A percentile compares a stretch with the other conserved stretches of the same genome.
Conservation (phyloP, 352 stramenopile species). For the Pythium pyrilobum region DNA sequence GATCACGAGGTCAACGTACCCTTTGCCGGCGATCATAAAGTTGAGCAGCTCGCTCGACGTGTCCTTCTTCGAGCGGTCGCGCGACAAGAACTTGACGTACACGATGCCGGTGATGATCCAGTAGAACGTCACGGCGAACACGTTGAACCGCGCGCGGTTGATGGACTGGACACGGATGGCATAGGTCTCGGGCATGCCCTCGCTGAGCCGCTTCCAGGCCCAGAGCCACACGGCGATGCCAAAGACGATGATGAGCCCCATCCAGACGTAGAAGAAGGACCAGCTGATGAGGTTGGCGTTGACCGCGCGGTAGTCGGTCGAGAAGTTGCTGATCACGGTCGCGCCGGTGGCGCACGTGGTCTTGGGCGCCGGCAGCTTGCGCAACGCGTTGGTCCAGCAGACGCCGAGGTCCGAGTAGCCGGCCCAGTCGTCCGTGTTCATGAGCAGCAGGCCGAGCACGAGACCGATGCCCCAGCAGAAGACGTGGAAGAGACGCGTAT, state of each 20-base stretch:
- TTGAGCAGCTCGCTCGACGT: constrained; percentile 74
- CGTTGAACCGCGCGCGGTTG: constrained; percentile 84
- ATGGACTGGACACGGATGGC: constrained; percentile 82
- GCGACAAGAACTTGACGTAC: constrained; percentile 75
- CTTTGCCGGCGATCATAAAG: constrained; percentile 83
- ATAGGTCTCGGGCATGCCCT: constrained; percentile 86
- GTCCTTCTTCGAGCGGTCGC: constrained; percentile 48
- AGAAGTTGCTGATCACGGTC: constrained; percentile 67
- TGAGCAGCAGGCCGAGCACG: constrained; percentile 59
- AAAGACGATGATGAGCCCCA: constrained; percentile 75
- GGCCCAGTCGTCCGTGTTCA: constrained; percentile 69
- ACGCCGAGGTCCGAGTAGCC: constrained; percentile 83
- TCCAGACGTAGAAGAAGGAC: constrained; percentile 87
- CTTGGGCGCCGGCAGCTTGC: constrained; percentile 41
- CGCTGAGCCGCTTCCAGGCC: constrained; percentile 81
- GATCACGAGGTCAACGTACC: constrained; percentile 86
- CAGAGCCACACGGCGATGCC: constrained; percentile 82
- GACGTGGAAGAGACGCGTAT: constrained; percentile 80
- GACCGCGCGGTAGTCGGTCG: constrained; percentile 56
- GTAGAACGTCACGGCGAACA: constrained; percentile 86
- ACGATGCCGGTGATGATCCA: constrained; percentile 77
- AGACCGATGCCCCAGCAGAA: constrained; percentile 72
- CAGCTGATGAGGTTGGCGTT: constrained; percentile 86
- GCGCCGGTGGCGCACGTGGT: constrained; percentile 19
- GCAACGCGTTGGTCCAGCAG: constrained; percentile 84